Base-by-base conservation (phyloP, 2,329 filamentous ascomycete genomes). In the Hymenoscyphus salicellus region DNA sequence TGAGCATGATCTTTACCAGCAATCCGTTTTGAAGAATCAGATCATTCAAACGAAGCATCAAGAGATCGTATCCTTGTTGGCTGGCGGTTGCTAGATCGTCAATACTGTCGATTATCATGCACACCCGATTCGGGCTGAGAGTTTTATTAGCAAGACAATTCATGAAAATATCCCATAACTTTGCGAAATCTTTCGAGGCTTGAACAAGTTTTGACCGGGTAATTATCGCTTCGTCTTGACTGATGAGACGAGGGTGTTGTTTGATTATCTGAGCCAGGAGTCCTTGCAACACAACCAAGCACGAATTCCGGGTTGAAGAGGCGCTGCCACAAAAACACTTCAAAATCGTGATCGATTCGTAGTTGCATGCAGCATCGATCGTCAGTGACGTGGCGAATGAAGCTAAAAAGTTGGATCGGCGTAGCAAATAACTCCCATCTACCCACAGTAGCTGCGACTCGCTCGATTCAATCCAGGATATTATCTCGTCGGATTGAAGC, bases 21-120 rank as follows among this genome's bases (percentile, higher is more conserved):
- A 32, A 23, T 3, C 5, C 38, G 3, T 41, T 20, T 16, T 60
- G 20, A 23, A 8, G n/a, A n/a, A 41, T 17, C 6, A 60, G 58
- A 43, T 46, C 16, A 32, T 60, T 43, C 2, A 60, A 33, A 17
- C 20, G 23, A 26, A 14, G 10, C 38, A 60, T 23, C 3, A 60
- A 8, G 20, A 46, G 6, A 1, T 60, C 23, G 8, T 46, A 41
- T 28, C 26, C 36, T 23, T 60, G n/a, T 10, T n/a, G 17, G 16
- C 46, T 28, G 58, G 2, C n/a, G 11, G 16, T 6, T 23, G 5
- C 11, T 16, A 60, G 26, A 7, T 43, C 23, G n/a, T 60, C 58
- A 60, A 60, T 60, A 30, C 58, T 60, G n/a, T 46, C 36, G 16
- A 60, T 60, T n/a, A 60, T 36, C 10, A 60, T 60, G 10, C 28